Percentiles rank a stretch among this genome's conserved stretches.
These are phyloP conservation scores for Thraustotheca clavata DNA, from an alignment of 352 stramenopile species.

Conservation along the genomic window DNA sequence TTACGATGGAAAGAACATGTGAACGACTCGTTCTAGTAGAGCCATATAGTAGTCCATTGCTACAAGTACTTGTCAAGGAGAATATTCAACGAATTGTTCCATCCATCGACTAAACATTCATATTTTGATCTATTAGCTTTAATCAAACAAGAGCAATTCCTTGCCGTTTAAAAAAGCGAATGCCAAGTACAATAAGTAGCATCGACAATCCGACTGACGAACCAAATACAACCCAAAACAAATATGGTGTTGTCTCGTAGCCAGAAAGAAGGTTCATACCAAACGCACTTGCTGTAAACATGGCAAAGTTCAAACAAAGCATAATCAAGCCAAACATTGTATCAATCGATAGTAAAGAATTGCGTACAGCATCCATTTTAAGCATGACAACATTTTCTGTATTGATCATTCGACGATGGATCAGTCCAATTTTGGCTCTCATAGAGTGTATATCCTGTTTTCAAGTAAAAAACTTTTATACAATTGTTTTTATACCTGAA, in stretches of 20 bases:
- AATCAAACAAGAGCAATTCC: conserved; percentile 43
- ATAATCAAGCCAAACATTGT: conserved; percentile 61
- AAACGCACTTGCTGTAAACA: conserved; percentile 55
- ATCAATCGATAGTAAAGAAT: conserved; percentile 63
- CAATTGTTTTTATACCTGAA: conserved; percentile 31
- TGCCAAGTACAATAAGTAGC: conserved; percentile 32
- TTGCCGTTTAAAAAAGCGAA: conserved; percentile 57
- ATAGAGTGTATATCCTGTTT: conserved; percentile 62
- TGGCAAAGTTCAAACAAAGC: conserved; percentile 54
- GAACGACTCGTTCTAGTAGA: not conserved
- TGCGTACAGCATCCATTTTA: conserved; percentile 69
- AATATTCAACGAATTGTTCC: not conserved
- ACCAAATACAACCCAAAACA: conserved; percentile 53
- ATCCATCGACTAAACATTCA: not conserved
- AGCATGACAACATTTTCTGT: conserved; percentile 73
- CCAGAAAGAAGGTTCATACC: conserved; percentile 62
- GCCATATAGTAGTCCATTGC: not conserved
- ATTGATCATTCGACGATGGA: conserved; percentile 67
- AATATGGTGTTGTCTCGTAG: conserved; percentile 32
- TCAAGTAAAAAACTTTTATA: not conserved
- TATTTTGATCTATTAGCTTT: not conserved
- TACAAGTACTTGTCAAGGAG: not conserved
- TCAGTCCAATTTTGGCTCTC: conserved; percentile 49
- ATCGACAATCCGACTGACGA: conserved; percentile 37
- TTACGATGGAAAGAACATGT: not conserved